A percentile compares a stretch with the other conserved stretches of the same genome.
phyloP scores from a whole-genome alignment of 2,329 filamentous ascomycete genomes.

The Alternaria viburni region DNA sequence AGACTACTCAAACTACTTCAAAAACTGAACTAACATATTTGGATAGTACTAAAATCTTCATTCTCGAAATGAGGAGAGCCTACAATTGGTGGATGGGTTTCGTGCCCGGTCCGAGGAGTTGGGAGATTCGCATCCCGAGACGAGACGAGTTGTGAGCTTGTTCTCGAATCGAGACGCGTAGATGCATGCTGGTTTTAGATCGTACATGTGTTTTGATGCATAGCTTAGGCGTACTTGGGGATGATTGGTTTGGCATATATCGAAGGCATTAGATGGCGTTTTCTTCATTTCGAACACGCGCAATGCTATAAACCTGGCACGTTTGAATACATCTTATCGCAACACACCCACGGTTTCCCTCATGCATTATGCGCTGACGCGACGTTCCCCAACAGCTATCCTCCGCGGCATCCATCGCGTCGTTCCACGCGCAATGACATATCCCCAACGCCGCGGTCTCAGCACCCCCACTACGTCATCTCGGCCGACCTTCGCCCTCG shows the following conservation, averaged over 20 bases:
- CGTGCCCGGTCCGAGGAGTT: conserved; percentile 62
- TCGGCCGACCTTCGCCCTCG: neutral
- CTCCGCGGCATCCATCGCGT: neutral
- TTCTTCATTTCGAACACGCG: neutral
- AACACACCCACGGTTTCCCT: neutral
- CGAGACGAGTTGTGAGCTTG: conserved; percentile 34
- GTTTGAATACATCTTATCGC: neutral
- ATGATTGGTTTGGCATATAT: neutral
- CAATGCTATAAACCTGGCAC: neutral
- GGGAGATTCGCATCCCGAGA: conserved; percentile 55
- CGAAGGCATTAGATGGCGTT: neutral
- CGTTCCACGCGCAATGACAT: neutral
- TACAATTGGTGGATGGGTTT: conserved; percentile 70
- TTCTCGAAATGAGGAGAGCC: conserved; percentile 61
- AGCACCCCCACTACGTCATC: neutral
- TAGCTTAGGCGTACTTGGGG: conserved; percentile 15
- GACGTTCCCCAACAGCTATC: neutral
- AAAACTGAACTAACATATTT: conserved; percentile 8
- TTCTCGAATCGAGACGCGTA: neutral
- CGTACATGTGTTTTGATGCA: conserved; percentile 9
- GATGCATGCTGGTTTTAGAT: neutral
- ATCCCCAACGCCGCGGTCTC: neutral
- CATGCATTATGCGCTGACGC: neutral
- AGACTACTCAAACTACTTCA: neutral
- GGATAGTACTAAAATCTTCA: conserved; percentile 57